Evolutionary conservation across 371 early-diverging fungal genomes (phyloP), one percentile per base, ranked within the genome.

Genomic region (Mucor mucedo): DNA sequence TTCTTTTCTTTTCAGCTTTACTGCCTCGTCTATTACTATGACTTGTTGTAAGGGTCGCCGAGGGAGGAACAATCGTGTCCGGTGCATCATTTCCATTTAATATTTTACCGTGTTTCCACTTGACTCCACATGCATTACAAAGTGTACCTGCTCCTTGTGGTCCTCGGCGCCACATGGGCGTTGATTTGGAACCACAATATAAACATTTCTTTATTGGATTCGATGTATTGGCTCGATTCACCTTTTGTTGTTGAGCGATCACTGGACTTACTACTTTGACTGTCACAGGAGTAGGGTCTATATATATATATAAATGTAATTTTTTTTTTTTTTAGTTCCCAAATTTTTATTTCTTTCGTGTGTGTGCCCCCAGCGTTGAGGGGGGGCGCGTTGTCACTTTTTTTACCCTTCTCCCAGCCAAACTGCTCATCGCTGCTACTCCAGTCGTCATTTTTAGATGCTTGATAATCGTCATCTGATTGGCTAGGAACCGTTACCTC

Each of bases 111-210:
- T 88, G 84, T 52, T 88, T 89, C 89, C 93, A 93, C 71, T 95
- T 94, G 13, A 97, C 91, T 33, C 95, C 95, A 73, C 96, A 95
- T 0, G 93, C 90, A 74, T 95, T 95, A 75, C 95, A 95, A 21
- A 95, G 83, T 5, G 92, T 86, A 27, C 89, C 89, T 55, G 87
- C 87, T 29, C 92, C 93, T 44, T 83, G 83, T 0, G 93, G 93
- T 4, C 95, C 94, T 56, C 93, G 83, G 27, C 96, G 86, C 97
- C 97, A 97, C 82, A 93, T 92, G 32, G 96, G 95, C 1, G 95
- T 95, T 8, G 82, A 78, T 49, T 84, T 87, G n/a, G 90, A 89
- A 11, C 83, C 79, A 72, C 97, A 97, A 78, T 93, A 92, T 16
- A 77, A 62, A 71, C 92, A 93, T 53, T 80, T 73, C 58, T 84